These are phyloP conservation scores for Ramalina intermedia DNA, from an alignment of 495 filamentous ascomycete genomes.

Conservation along the genomic window DNA sequence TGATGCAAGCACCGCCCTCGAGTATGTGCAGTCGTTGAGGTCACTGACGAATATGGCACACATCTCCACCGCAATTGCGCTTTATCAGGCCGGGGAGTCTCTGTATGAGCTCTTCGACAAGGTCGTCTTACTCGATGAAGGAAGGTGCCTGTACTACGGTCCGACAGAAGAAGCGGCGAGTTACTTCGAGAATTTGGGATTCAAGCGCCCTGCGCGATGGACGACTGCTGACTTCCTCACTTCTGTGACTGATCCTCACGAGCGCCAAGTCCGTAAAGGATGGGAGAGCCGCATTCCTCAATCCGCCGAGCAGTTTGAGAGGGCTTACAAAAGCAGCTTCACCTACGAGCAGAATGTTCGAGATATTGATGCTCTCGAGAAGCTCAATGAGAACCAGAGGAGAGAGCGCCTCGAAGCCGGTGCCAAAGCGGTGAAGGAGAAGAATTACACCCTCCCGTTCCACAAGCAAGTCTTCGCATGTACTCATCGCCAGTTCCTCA, in stretches of 20 bases:
- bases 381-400: slow-evolving; percentile 29
- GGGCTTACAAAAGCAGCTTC: slow-evolving; percentile 36
- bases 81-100: slow-evolving; percentile 60
- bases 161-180: slow-evolving; percentile 37
- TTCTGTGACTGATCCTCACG: slow-evolving; percentile 48
- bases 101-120: slow-evolving; percentile 60
- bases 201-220: slow-evolving; percentile 43
- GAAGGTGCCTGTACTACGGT: slow-evolving; percentile 51
- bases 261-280: slow-evolving; percentile 40
- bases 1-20: slow-evolving; percentile 51
- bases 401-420: slow-evolving; percentile 33
- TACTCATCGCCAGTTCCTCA: slow-evolving; percentile 49
- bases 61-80: slow-evolving; percentile 45
- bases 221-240: slow-evolving; percentile 59
- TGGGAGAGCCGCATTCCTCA: slow-evolving; percentile 48
- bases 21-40: slow-evolving; percentile 49
- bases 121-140: slow-evolving; percentile 53
- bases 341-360: slow-evolving; percentile 19
- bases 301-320: slow-evolving; percentile 42
- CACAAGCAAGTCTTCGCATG: slow-evolving; percentile 52
- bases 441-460: slow-evolving; percentile 53
- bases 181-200: slow-evolving; percentile 53
- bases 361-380: slow-evolving; percentile 38
- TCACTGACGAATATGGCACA: slow-evolving; percentile 47
- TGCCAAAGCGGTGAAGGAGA: slow-evolving; percentile 36